phyloP scores from a whole-genome alignment of 495 filamentous ascomycete genomes.

The Extremus antarcticus region DNA sequence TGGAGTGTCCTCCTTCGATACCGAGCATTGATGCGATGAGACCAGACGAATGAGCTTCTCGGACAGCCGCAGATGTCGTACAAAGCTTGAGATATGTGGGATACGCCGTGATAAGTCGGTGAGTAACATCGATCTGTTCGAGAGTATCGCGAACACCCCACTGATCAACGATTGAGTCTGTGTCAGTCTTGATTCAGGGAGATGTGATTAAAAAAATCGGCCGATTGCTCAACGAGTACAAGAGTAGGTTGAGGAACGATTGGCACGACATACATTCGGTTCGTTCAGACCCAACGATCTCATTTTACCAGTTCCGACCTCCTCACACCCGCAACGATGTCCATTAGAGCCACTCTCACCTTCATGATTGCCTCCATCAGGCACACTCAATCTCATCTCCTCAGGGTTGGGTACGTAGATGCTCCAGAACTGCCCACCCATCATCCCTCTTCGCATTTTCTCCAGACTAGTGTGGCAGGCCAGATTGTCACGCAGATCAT shows the following conservation, averaged over 20 bases:
- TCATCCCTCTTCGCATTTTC: not conserved
- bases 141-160: constrained; percentile 26
- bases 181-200: not conserved
- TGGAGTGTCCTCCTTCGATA: constrained; percentile 21
- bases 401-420: constrained; percentile 20
- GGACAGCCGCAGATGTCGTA: constrained; percentile 16
- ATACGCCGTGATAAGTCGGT: constrained; percentile 22
- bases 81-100: constrained; percentile 20
- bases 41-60: constrained; percentile 19
- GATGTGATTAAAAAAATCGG: too few species aligned
- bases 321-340: not conserved
- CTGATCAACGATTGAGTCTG: not conserved
- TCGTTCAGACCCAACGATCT: not conserved
- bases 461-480: constrained; percentile 21
- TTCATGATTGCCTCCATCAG: not conserved
- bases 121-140: constrained; percentile 29
- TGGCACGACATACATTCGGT: not conserved
- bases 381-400: not conserved
- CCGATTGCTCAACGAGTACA: too few species aligned
- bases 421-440: constrained; percentile 32
- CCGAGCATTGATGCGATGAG: constrained; percentile 27
- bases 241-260: not conserved
- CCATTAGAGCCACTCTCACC: not conserved
- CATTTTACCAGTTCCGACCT: not conserved
- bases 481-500: constrained; percentile 3